Percentiles rank a stretch among this genome's conserved stretches.
Conservation (phyloP, 495 filamentous ascomycete genomes). For the Aspergillus nanangensis region DNA sequence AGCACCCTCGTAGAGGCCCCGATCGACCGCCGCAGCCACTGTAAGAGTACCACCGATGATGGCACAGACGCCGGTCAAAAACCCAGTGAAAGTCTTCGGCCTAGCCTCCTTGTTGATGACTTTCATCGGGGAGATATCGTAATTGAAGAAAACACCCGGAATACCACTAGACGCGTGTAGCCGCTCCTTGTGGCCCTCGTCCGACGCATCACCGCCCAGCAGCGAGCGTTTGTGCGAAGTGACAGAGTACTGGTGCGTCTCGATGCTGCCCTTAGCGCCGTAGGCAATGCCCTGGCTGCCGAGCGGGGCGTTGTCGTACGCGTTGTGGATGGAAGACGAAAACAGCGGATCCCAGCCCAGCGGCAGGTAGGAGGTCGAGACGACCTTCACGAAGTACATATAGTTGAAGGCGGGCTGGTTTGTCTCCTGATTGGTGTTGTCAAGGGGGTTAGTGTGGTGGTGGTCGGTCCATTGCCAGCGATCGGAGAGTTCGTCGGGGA, state of each 20-base stretch:
- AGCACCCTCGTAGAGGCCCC: conserved; percentile 84
- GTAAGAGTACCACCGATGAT: conserved; percentile 94
- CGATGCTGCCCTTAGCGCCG: conserved; percentile 69
- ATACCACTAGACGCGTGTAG: conserved; percentile 87
- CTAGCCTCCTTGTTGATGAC: conserved; percentile 95
- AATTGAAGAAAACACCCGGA: conserved; percentile 97
- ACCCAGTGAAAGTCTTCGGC: conserved; percentile 79
- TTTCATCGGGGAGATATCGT: conserved; percentile 99
- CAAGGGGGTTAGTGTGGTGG: conserved; percentile 90
- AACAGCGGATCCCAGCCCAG: conserved; percentile 67
- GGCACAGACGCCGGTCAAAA: conserved; percentile 90
- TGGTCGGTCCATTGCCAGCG: conserved; percentile 82
- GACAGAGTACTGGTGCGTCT: conserved; percentile 97
- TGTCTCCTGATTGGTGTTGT: conserved; percentile 71
- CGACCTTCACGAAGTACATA: conserved; percentile 99
- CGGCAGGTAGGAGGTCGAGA: conserved; percentile 89
- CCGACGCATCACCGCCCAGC: conserved; percentile 71
- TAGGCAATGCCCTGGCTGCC: conserved; percentile 57
- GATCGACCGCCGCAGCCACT: conserved; percentile 89
- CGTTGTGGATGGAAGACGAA: conserved; percentile 40
- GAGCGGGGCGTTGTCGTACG: conserved; percentile 52
- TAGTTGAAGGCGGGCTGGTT: conserved; percentile 84
- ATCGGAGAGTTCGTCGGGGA: conserved; percentile 66
- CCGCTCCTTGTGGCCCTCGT: conserved; percentile 84
- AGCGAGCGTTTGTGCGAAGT: conserved; percentile 91